Evolutionary conservation across 2,329 filamentous ascomycete species (phyloP), one percentile per base, ranked within the genome.

Genomic region (Rhynchosporium secalis): DNA sequence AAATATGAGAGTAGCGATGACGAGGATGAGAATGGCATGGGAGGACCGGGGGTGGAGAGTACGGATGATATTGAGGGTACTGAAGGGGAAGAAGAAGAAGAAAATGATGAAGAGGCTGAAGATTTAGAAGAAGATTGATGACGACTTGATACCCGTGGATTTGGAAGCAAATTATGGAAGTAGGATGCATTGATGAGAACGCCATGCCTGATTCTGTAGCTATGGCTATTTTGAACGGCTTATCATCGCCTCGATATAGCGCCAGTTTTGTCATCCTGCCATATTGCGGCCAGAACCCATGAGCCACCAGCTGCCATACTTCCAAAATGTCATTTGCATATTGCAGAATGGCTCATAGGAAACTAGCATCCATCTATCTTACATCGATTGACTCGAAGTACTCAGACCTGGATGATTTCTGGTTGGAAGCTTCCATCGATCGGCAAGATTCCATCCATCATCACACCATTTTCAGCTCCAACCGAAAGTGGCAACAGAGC

Each of bases 401-500:
- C 36, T 43, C 29, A 70, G 33, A 67, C 51, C 52, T 65, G 62
- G 36, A 68, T 66, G 12, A 68, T 60, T 58, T 66, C 65, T 20
- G 67, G 64, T n/a, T 67, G 66, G 63, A 65, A 69, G 52, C 41
- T 56, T 41, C 65, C 65, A 59, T 65, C 65, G 29, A 64, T 63
- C 46, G 61, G 40, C n/a, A 65, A 41, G 15, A 61, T 61, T 59
- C 58, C 65, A 49, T 66, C 65, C 31, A 65, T 60, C 51, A 66
- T 62, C 43, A 64, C 52, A 52, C 66, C 66, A 60, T 67, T 70
- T 51, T 67, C 68, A 47, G 68, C 67, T 54, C 60, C 63, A 7
- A 62, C 57, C 4, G 69, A 71, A 15, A 72, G 62, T 31, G 70
- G 66, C n/a, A 86, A 76, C 67, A 82, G 76, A 26, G 74, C 76